Evolutionary conservation across 2,329 filamentous ascomycete genomes (phyloP), one percentile per base, ranked within the genome.

Genomic region (Fusarium musae): DNA sequence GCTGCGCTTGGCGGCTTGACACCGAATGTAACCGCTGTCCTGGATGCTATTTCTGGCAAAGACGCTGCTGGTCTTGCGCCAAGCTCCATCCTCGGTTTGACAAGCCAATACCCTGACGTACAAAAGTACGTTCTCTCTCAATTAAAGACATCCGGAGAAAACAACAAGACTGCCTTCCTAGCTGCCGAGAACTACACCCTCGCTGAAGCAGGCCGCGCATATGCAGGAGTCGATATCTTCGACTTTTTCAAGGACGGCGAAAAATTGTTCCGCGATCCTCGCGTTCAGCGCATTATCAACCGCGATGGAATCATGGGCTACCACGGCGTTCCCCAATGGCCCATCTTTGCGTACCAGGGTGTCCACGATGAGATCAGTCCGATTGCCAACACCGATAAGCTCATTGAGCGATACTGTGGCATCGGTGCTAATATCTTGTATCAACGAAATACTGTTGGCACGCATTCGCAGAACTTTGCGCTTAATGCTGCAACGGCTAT

Each of bases 1-100:
- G 84, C 83, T 3, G 87, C 85, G 0, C 69, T 89, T 0, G 87
- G 88, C 7, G 87, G 87, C 0, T 69, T 86, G 8, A 82, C 84
- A 0, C 81, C 85, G 0, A 84, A 86, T 32, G 73, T 84, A 15
- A 79, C 78, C 3, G 79, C 74, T 5, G 82, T 84, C 13, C 59
- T 87, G 4, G 44, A 75, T 6, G 64, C 77, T 0, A 75, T 83
- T 16, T 82, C 83, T 26, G 80, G 80, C 4, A 72, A 66, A 4
- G 58, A 56, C 6, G 17, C 54, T 1, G 75, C 78, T 2, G 78
- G 78, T 0, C 63, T 79, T 9, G 70, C 54, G 0, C 73, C 72
- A 2, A 75, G 72, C 10, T 44, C 72, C 1, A 72, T 79, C 1
- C 61, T 79, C 3, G 78, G 78, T 0, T 16, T 78, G 3, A 73